Evolutionary conservation across 306 rosid species (phyloP).

Genomic region (Cercis canadensis): DNA sequence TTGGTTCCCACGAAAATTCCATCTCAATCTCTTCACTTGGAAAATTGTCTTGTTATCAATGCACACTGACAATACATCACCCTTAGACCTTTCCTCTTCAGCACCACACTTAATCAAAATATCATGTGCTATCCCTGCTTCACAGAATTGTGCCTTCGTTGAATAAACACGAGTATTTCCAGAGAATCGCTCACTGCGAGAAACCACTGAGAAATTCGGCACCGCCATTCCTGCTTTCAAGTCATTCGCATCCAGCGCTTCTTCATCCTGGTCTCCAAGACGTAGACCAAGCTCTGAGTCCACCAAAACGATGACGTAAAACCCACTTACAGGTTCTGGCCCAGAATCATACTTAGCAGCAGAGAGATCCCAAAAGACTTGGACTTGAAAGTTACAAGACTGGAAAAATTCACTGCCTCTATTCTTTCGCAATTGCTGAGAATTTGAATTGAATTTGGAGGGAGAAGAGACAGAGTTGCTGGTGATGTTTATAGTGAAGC

Average conservation of each 20-base stretch:
- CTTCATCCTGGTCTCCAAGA: slow-evolving; percentile 64
- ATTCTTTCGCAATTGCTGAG: slow-evolving; percentile 33
- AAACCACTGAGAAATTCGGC: slow-evolving; percentile 52
- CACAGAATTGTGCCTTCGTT: slow-evolving; percentile 67
- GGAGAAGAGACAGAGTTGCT: slow-evolving; percentile 9
- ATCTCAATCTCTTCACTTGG: slow-evolving; percentile 71
- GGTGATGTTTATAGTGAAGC: slow-evolving; percentile 47
- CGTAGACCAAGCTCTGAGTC: slow-evolving; percentile 58
- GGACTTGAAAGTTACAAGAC: slow-evolving; percentile 31
- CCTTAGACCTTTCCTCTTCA: slow-evolving; percentile 46
- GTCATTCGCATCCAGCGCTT: slow-evolving; percentile 4
- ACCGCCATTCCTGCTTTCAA: neutral
- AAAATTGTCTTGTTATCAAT: slow-evolving; percentile 70
- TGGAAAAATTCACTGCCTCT: slow-evolving; percentile 55
- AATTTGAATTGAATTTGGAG: slow-evolving; percentile 18
- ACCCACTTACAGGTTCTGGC: slow-evolving; percentile 69
- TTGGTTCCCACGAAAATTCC: slow-evolving; percentile 97
- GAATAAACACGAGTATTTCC: slow-evolving; percentile 47
- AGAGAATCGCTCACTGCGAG: slow-evolving; percentile 60
- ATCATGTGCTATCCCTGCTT: slow-evolving; percentile 61
- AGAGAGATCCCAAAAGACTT: slow-evolving; percentile 72
- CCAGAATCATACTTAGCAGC: slow-evolving; percentile 61
- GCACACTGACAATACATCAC: slow-evolving; percentile 52
- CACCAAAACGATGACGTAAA: slow-evolving; percentile 56
- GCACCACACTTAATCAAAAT: slow-evolving; percentile 64